Evolutionary conservation across 2,329 filamentous ascomycete species (phyloP).

Genomic region (Aureobasidium mangrovei): DNA sequence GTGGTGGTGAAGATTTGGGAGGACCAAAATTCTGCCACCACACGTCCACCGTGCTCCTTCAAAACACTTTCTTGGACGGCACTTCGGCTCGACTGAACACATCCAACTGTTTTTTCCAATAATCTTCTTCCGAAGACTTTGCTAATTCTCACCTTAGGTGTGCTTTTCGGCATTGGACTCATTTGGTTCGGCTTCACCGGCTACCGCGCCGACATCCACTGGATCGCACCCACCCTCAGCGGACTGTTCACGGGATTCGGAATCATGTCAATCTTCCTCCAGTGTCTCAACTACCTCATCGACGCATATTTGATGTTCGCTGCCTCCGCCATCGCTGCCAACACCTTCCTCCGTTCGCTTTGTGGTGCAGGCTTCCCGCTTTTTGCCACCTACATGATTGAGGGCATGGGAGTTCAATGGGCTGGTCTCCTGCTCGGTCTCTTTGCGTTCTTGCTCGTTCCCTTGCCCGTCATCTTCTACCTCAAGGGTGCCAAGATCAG

Average conservation of each 20-base stretch:
- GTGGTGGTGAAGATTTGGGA: no score
- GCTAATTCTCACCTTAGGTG: neutral
- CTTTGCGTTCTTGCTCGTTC: constrained; percentile 34
- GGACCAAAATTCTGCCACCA: no score
- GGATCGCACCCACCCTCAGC: constrained; percentile 30
- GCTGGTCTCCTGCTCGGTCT: constrained; percentile 37
- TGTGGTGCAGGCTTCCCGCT: constrained; percentile 44
- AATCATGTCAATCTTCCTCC: constrained; percentile 49
- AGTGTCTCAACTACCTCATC: constrained; percentile 50
- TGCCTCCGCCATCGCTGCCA: constrained; percentile 46
- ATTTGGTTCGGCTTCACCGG: constrained; percentile 30
- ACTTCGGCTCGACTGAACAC: no score
- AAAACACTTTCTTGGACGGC: no score
- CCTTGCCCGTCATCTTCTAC: constrained; percentile 38
- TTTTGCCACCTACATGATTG: constrained; percentile 46
- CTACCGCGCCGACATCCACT: constrained; percentile 29
- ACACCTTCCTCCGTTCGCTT: constrained; percentile 45
- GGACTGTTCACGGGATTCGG: constrained; percentile 51
- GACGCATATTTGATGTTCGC: constrained; percentile 52
- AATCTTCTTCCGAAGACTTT: no score
- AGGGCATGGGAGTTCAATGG: constrained; percentile 44
- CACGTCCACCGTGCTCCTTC: no score
- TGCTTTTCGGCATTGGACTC: constrained; percentile 26
- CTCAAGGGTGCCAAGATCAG: constrained; percentile 36
- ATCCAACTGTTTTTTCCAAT: no score